A percentile compares a stretch with the other conserved stretches of the same genome.
These are phyloP conservation scores for Clonostachys sp. DNA, from an alignment of 2,329 filamentous ascomycete species.

Conservation along the genomic window DNA sequence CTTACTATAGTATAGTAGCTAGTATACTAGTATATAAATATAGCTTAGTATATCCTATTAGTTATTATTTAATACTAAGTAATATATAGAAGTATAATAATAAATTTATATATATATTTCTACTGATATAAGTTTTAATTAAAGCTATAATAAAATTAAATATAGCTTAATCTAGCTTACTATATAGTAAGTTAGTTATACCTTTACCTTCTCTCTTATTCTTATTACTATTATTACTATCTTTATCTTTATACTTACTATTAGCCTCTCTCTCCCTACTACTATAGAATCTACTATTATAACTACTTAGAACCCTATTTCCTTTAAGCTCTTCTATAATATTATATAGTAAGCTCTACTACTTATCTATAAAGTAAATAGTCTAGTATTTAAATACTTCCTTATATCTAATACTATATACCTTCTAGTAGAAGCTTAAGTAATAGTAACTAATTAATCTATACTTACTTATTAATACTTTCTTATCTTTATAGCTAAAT, in stretches of 20 bases:
- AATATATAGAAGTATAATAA: slow-evolving; percentile 6
- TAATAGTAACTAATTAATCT: too few species aligned
- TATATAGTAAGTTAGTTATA: not conserved
- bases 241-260: not conserved
- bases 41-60: slow-evolving; percentile 3
- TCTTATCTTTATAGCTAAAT: too few species aligned
- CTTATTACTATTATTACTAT: not conserved
- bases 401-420: not conserved
- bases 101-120: slow-evolving; percentile 6
- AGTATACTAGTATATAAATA: slow-evolving; percentile 4
- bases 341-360: too few species aligned
- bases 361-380: not conserved
- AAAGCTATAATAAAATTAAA: slow-evolving; percentile 1
- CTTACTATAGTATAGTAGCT: slow-evolving; percentile 3
- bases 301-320: too few species aligned
- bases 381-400: not conserved
- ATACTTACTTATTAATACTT: too few species aligned
- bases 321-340: not conserved
- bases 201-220: not conserved
- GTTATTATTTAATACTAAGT: not conserved
- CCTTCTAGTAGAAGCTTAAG: not conserved
- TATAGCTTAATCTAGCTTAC: not conserved
- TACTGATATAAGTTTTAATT: slow-evolving; percentile 4
- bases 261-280: too few species aligned
- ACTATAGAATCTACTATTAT: too few species aligned